phyloP scores from a whole-genome alignment of 257 asterid genomes.

The Avicennia marina region DNA sequence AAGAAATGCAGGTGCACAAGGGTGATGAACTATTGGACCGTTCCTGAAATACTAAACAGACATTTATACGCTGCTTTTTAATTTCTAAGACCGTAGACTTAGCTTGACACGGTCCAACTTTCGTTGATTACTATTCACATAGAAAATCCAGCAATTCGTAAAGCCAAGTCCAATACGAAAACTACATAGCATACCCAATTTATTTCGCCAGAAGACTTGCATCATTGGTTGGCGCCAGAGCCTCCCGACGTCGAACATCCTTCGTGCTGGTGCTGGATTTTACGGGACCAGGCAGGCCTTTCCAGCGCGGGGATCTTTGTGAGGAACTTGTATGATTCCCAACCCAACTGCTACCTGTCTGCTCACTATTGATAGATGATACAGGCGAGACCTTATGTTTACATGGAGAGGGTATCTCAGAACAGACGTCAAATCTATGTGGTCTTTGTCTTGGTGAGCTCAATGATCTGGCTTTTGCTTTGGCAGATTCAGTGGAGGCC shows the following conservation, averaged over 20 bases:
- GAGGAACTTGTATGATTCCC: slow-evolving; percentile 36
- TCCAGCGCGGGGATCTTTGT: slow-evolving; percentile 67
- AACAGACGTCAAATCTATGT: slow-evolving; percentile 58
- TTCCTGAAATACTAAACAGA: too few species aligned
- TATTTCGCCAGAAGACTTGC: slow-evolving; percentile 20
- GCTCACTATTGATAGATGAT: slow-evolving; percentile 82
- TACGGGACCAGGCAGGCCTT: slow-evolving; percentile 47
- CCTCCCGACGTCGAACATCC: slow-evolving; percentile 38
- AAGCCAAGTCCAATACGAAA: too few species aligned
- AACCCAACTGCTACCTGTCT: slow-evolving; percentile 58
- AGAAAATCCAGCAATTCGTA: too few species aligned
- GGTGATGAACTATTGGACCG: too few species aligned
- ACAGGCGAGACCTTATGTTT: slow-evolving; percentile 79
- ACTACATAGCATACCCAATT: too few species aligned
- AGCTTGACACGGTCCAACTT: too few species aligned
- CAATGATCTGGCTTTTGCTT: slow-evolving; percentile 72
- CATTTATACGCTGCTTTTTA: too few species aligned
- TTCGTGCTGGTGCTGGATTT: slow-evolving; percentile 43
- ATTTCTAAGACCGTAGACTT: too few species aligned
- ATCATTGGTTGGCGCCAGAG: slow-evolving; percentile 11
- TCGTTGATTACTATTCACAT: too few species aligned
- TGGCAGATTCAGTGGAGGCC: slow-evolving; percentile 92
- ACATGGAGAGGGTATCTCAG: slow-evolving; percentile 76
- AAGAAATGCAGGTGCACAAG: too few species aligned
- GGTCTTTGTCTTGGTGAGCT: slow-evolving; percentile 87